Base-by-base conservation (phyloP, 331 rosid genomes). In the Erythrophleum ivorense region DNA sequence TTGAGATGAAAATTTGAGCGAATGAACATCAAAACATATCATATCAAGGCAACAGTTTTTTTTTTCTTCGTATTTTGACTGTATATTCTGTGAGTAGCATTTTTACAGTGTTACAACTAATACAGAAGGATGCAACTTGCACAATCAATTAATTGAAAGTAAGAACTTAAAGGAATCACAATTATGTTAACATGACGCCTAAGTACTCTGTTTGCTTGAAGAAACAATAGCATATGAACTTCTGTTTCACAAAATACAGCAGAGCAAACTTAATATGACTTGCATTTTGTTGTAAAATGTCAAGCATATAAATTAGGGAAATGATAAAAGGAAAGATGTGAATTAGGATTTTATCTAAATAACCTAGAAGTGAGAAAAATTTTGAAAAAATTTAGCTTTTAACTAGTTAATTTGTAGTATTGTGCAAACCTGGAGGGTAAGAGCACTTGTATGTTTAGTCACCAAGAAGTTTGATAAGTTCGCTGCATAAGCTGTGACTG, bases 391-490 rank as follows among this genome's bases (percentile, higher is more conserved):
- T 2, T 36, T 48, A 38, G n/a, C 18, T 57, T 34, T 40, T 13
- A 68, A 52, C 69, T 49, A 58, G 24, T 15, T 10, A 46, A 86
- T 70, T 55, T 70, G 3, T 19, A 58, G 73, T 50, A 63, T 62
- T n/a, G 45, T 29, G 55, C 2, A 36, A 90, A 96, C 99, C 97
- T 93, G 97, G 75, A 96, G 98, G 36, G 97, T 96, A n/a, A 92
- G 85, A 40, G 99, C 95, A 75, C 99, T 96, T 29, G 98, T 92
- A 84, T 96, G 91, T 84, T 96, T 93, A 19, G 98, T 93, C 67
- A 96, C 99, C 94, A 96, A 88, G 91, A 96, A 93, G 88, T 96
- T 96, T 83, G 95, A 83, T 86, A 96, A 79, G 90, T 93, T 96
- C 41, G 99, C 99, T 13, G 88, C 85, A 85, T 91, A 94, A 54